These are phyloP conservation scores for Pleurotus cornucopiae DNA, from an alignment of 768 basidiomycete genomes.

Conservation along the genomic window DNA sequence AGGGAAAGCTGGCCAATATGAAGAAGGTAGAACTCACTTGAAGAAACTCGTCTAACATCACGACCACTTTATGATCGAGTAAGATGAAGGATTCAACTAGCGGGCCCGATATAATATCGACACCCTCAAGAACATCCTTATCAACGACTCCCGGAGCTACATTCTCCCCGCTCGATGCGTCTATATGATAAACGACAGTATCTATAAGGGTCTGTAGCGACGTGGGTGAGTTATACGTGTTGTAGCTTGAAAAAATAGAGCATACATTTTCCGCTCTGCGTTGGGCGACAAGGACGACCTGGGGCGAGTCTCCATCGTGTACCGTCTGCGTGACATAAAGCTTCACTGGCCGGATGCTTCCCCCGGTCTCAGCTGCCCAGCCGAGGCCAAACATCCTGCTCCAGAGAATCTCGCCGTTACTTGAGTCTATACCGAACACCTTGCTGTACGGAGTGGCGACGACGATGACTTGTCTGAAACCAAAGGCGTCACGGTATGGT, in stretches of 20 bases:
- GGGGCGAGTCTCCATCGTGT: slow-evolving; percentile 44
- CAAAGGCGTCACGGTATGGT: slow-evolving; percentile 72
- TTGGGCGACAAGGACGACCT: slow-evolving; percentile 62
- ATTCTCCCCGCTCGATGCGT: slow-evolving; percentile 78
- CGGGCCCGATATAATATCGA: slow-evolving; percentile 57
- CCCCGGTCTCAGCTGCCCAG: slow-evolving; percentile 56
- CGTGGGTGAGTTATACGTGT: slow-evolving; percentile 1
- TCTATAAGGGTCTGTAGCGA: slow-evolving; percentile 50
- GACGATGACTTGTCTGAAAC: slow-evolving; percentile 82
- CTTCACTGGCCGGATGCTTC: slow-evolving; percentile 52
- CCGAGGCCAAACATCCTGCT: slow-evolving; percentile 71
- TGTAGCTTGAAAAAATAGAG: slow-evolving; percentile 7
- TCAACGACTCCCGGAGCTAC: slow-evolving; percentile 23
- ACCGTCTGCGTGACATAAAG: slow-evolving; percentile 52
- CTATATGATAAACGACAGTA: slow-evolving; percentile 72
- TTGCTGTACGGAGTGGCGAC: slow-evolving; percentile 69
- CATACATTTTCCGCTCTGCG: slow-evolving; percentile 59
- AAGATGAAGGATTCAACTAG: slow-evolving; percentile 56
- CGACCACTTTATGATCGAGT: slow-evolving; percentile 44
- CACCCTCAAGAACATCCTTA: slow-evolving; percentile 46
- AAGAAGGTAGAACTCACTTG: slow-evolving; percentile 45
- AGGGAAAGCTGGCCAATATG: not conserved
- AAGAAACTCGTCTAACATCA: slow-evolving; percentile 72
- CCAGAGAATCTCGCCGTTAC: slow-evolving; percentile 78
- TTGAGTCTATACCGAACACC: slow-evolving; percentile 78